Conservation (phyloP, 768 basidiomycete genomes). For the Austroboletus festivus region DNA sequence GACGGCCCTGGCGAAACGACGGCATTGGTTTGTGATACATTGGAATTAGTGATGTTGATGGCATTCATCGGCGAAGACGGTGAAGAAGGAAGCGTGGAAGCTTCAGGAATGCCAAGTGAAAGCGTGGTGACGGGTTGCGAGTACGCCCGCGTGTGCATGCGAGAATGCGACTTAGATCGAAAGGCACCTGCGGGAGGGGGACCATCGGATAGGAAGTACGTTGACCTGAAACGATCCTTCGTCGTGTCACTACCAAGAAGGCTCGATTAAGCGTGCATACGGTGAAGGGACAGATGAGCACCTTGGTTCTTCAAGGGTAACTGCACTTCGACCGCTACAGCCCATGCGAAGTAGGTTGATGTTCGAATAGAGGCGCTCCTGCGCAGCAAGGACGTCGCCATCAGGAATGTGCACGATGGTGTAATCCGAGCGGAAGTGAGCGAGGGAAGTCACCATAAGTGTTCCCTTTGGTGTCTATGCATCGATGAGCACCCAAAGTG, state of each 20-base stretch:
- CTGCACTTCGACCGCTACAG: slow-evolving; percentile 71
- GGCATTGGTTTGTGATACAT: slow-evolving; percentile 11
- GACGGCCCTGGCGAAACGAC: slow-evolving; percentile 7
- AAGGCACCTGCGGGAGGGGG: slow-evolving; percentile 20
- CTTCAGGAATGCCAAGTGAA: slow-evolving; percentile 20
- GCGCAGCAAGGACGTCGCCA: slow-evolving; percentile 58
- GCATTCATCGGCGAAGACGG: slow-evolving; percentile 21
- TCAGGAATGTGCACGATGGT: slow-evolving; percentile 77
- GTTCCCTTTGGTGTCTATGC: slow-evolving; percentile 59
- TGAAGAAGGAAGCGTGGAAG: slow-evolving; percentile 22
- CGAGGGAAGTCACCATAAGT: slow-evolving; percentile 80
- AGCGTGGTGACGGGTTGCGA: slow-evolving; percentile 27
- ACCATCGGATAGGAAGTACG: slow-evolving; percentile 57
- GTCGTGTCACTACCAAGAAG: slow-evolving; percentile 59
- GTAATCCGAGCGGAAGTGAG: slow-evolving; percentile 84
- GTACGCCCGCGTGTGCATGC: slow-evolving; percentile 27
- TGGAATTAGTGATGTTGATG: slow-evolving; percentile 14
- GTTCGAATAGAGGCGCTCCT: slow-evolving; percentile 73
- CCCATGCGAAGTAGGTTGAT: slow-evolving; percentile 85
- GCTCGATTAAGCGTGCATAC: slow-evolving; percentile 6
- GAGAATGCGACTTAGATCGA: slow-evolving; percentile 30
- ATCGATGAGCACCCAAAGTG: slow-evolving; percentile 6
- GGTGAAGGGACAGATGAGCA: slow-evolving; percentile 13
- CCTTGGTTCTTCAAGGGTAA: slow-evolving; percentile 78
- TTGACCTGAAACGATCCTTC: slow-evolving; percentile 73